phyloP scores from a whole-genome alignment of 1,284 basidiomycete genomes.

The Irpex sp. region DNA sequence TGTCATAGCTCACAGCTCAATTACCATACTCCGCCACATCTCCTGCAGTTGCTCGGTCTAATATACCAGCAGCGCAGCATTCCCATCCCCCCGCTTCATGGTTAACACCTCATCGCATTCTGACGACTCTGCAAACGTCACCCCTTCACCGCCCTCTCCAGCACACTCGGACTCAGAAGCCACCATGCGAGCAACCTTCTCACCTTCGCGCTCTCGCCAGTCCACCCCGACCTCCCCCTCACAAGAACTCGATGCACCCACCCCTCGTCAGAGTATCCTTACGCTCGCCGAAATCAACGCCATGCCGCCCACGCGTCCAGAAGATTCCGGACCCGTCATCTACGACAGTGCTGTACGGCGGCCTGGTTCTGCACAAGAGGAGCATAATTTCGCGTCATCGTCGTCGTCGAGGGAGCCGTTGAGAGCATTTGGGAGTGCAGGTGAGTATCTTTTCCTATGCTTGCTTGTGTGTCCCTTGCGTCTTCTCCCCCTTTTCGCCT shows the following conservation, averaged over 20 bases:
- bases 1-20: neutral
- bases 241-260: neutral
- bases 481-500: neutral
- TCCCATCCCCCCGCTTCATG: neutral
- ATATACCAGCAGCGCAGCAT: neutral
- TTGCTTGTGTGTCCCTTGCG: neutral
- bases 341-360: slow-evolving; percentile 2
- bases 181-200: slow-evolving; percentile 6
- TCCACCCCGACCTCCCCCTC: neutral
- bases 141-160: neutral
- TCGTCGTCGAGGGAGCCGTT: neutral
- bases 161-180: neutral
- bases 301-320: neutral
- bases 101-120: neutral
- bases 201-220: neutral
- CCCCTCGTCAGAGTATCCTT: neutral
- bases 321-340: neutral
- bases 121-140: neutral
- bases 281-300: neutral
- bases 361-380: neutral
- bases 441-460: slow-evolving; percentile 3
- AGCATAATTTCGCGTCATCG: neutral
- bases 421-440: slow-evolving; percentile 2
- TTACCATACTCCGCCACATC: neutral
- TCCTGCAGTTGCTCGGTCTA: neutral